Evolutionary conservation across 1,284 basidiomycete species (phyloP).

Genomic region (Cryptococcus maquisensis): DNA sequence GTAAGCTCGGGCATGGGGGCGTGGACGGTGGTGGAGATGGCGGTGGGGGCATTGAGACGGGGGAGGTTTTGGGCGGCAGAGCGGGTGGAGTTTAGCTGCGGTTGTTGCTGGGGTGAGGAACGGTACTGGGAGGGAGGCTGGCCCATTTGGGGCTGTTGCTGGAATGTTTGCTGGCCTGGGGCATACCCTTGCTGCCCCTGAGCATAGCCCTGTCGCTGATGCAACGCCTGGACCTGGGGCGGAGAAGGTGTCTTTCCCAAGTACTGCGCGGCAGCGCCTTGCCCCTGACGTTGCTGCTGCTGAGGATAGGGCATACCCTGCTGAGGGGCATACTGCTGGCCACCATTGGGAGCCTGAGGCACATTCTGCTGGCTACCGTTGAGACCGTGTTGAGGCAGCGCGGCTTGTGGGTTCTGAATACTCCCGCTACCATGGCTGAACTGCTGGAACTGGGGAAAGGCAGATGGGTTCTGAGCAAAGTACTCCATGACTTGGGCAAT

Average conservation of each 20-base stretch:
- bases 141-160: not conserved
- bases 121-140: constrained; percentile 5
- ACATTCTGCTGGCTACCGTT: not conserved
- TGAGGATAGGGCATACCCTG: not conserved
- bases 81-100: constrained; percentile 1
- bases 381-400: not conserved
- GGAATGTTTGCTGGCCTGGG: not conserved
- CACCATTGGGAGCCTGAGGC: constrained; percentile 5
- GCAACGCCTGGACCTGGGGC: constrained; percentile 1
- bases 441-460: constrained; percentile 4
- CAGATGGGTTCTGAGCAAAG: constrained; percentile 9
- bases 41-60: not conserved
- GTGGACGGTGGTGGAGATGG: constrained; percentile 5
- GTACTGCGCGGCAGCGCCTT: not conserved
- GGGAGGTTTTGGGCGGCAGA: not conserved
- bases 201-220: not conserved
- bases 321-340: not conserved
- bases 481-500: constrained; percentile 17
- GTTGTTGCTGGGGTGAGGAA: not conserved
- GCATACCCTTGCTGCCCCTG: not conserved
- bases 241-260: constrained; percentile 1
- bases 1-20: constrained; percentile 8
- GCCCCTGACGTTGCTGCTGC: constrained; percentile 3
- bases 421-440: no score
- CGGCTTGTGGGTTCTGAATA: no score